Conservation (phyloP, 805 yeast species). For the Saccharomycopsis fodiens region DNA sequence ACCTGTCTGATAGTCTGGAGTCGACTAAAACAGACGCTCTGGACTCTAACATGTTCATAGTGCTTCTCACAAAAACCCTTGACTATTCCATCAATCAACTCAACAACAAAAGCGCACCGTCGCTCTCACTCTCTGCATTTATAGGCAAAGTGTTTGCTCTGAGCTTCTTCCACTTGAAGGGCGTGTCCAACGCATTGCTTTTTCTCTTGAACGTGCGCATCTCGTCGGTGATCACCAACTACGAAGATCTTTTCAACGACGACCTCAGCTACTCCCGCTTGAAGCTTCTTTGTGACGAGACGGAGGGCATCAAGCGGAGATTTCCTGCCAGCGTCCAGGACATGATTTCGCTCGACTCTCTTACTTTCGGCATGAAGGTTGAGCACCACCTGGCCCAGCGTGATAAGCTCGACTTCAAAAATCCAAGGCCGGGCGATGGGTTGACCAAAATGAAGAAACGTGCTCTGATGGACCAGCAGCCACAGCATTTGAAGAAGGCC, state of each 20-base stretch:
- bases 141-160: slow-evolving; percentile 58
- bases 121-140: slow-evolving; percentile 47
- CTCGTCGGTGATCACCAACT: slow-evolving; percentile 26
- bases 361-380: slow-evolving; percentile 20
- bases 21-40: background rate
- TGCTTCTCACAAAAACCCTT: slow-evolving; percentile 37
- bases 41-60: slow-evolving; percentile 20
- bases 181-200: slow-evolving; percentile 43
- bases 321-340: slow-evolving; percentile 29
- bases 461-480: slow-evolving; percentile 1
- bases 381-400: background rate
- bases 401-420: background rate
- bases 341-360: slow-evolving; percentile 30
- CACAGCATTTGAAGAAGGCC: background rate
- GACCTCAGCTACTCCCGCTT: slow-evolving; percentile 19
- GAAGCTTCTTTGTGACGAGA: background rate
- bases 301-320: slow-evolving; percentile 6
- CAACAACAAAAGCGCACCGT: slow-evolving; percentile 33
- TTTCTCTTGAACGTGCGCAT: slow-evolving; percentile 52
- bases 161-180: slow-evolving; percentile 40
- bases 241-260: slow-evolving; percentile 22
- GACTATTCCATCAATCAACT: slow-evolving; percentile 41
- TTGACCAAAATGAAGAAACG: slow-evolving; percentile 2
- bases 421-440: background rate
- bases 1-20: background rate